These are phyloP conservation scores for Acidiella bohemica DNA, from an alignment of 495 filamentous ascomycete genomes.

Conservation along the genomic window DNA sequence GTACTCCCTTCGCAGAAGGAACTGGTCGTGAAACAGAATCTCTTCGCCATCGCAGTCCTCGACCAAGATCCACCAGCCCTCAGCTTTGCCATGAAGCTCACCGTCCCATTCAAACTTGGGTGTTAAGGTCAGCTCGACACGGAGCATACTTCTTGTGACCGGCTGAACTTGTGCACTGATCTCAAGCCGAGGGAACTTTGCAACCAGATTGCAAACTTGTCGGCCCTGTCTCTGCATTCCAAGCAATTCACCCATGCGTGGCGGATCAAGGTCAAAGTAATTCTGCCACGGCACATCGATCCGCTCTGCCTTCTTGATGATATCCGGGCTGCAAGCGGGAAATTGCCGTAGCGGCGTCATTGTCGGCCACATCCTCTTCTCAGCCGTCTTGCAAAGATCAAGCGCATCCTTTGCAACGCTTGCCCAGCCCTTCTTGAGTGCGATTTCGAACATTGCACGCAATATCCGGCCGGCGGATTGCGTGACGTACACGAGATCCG, in stretches of 20 bases:
- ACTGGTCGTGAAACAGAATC: constrained; percentile 90
- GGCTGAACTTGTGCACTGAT: constrained; percentile 87
- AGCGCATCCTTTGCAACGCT: constrained; percentile 85
- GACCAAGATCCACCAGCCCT: constrained; percentile 92
- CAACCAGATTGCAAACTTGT: constrained; percentile 67
- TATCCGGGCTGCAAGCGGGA: constrained; percentile 63
- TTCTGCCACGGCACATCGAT: constrained; percentile 88
- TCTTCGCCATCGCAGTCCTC: constrained; percentile 97
- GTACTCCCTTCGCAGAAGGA: constrained; percentile 77
- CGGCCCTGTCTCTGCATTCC: constrained; percentile 83
- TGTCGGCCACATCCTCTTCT: constrained; percentile 98
- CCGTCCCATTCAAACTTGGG: constrained; percentile 97
- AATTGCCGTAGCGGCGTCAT: constrained; percentile 95
- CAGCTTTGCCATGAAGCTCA: constrained; percentile 67
- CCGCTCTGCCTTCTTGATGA: constrained; percentile 80
- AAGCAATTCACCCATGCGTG: constrained; percentile 90
- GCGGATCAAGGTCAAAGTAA: constrained; percentile 93
- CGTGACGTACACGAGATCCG: constrained; percentile 96
- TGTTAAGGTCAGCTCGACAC: constrained; percentile 80
- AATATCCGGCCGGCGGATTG: constrained; percentile 95
- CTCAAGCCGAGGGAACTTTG: constrained; percentile 87
- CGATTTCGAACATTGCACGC: constrained; percentile 91
- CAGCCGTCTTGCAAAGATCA: constrained; percentile 96
- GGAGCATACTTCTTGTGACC: constrained; percentile 90
- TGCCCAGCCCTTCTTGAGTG: constrained; percentile 89